A percentile compares a stretch with the other conserved stretches of the same genome.
Conservation (phyloP, 2,329 filamentous ascomycete genomes). For the Penicillium sp. region DNA sequence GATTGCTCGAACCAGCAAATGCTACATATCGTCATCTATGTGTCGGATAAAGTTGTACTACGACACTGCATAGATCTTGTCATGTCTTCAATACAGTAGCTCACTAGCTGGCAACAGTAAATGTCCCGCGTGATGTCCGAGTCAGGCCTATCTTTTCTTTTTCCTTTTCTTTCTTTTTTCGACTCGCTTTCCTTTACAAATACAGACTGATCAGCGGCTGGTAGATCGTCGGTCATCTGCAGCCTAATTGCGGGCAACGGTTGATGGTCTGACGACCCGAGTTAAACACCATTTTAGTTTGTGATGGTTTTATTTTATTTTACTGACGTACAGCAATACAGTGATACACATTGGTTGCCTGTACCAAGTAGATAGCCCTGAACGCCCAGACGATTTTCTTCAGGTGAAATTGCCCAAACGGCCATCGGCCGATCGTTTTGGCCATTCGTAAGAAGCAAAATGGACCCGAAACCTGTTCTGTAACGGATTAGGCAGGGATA, state of each 20-base stretch:
- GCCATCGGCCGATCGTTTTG: constrained; percentile 3
- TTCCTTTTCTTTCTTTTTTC: neutral
- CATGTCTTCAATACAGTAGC: neutral
- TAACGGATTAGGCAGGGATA: neutral
- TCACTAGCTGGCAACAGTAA: neutral
- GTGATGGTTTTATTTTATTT: neutral
- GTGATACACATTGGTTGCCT: neutral
- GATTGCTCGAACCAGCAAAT: neutral
- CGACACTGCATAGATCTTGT: neutral
- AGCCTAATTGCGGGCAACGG: constrained; percentile 7
- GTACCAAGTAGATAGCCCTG: neutral
- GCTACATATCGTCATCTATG: neutral
- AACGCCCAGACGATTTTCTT: constrained; percentile 16
- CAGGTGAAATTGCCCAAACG: constrained; percentile 5
- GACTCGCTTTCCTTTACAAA: constrained; percentile 1
- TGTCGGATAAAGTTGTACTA: too few relatives aligned
- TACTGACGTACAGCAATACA: neutral
- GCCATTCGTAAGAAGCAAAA: neutral
- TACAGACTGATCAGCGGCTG: constrained; percentile 6
- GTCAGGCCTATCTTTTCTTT: neutral
- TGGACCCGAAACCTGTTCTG: neutral
- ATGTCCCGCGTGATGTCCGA: constrained; percentile 12
- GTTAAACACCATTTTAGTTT: neutral
- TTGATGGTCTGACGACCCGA: constrained; percentile 15
- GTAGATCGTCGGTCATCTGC: constrained; percentile 22